Conservation (phyloP, 768 basidiomycete species). For the Dioszegia hungarica region DNA sequence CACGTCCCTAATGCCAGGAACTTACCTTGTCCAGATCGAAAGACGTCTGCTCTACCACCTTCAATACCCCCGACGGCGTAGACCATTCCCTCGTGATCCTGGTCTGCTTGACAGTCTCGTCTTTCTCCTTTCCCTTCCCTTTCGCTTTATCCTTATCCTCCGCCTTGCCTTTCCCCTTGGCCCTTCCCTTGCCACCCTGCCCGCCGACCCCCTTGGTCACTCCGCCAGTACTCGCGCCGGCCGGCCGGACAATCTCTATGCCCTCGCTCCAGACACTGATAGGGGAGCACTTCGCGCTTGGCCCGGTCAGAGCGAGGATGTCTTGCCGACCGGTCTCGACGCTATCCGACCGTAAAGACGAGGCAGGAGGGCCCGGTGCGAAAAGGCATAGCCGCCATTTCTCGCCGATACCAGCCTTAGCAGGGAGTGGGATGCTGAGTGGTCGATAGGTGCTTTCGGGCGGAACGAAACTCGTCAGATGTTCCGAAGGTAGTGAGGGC, state of each 20-base stretch:
- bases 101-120: constrained; percentile 30
- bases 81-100: constrained; percentile 29
- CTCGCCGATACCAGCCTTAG: constrained; percentile 55
- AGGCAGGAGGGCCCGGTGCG: neutral
- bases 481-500: constrained; percentile 42
- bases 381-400: constrained; percentile 63
- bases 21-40: constrained; percentile 90
- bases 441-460: constrained; percentile 68
- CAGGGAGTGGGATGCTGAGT: constrained; percentile 63
- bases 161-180: constrained; percentile 50
- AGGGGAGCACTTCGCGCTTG: neutral
- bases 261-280: constrained; percentile 44
- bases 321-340: neutral
- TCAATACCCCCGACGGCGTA: constrained; percentile 45
- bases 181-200: constrained; percentile 51
- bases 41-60: constrained; percentile 71
- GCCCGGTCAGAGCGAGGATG: constrained; percentile 1
- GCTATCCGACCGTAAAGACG: neutral
- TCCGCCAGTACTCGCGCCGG: neutral
- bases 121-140: constrained; percentile 41
- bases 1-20: neutral
- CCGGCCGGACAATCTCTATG: constrained; percentile 25
- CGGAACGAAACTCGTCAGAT: constrained; percentile 69
- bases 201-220: neutral
- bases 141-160: neutral